Conservation (phyloP, 2,329 filamentous ascomycete genomes). For the Colletotrichum lupini region DNA sequence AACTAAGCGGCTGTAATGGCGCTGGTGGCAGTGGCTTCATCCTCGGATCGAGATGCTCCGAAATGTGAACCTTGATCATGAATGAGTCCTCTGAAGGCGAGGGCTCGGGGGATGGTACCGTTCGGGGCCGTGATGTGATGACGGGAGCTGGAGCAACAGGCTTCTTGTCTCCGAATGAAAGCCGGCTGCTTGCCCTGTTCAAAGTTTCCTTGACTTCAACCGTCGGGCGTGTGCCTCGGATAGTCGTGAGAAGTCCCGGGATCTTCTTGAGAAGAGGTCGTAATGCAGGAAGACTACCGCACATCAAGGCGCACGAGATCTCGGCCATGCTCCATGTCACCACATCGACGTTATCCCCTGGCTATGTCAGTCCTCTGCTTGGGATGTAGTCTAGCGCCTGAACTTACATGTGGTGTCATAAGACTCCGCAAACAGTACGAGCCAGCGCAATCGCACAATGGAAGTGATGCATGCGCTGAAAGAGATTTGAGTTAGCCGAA, state of each 20-base stretch:
- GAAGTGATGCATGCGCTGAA: constrained; percentile 35
- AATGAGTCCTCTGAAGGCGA: background rate
- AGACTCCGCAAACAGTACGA: constrained; percentile 21
- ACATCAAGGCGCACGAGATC: constrained; percentile 49
- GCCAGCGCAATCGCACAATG: constrained; percentile 31
- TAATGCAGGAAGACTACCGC: constrained; percentile 54
- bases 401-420: constrained; percentile 28
- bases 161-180: constrained; percentile 1
- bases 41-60: background rate
- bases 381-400: background rate
- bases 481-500: background rate
- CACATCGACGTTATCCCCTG: constrained; percentile 44
- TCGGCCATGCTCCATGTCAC: constrained; percentile 46
- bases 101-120: background rate
- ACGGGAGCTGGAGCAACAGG: background rate
- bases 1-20: background rate
- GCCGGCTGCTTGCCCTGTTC: constrained; percentile 2
- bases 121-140: background rate
- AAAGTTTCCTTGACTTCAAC: background rate
- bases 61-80: constrained; percentile 19
- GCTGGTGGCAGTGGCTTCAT: constrained; percentile 25
- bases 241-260: constrained; percentile 12
- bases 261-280: constrained; percentile 47
- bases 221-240: constrained; percentile 10
- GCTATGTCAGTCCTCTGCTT: background rate